phyloP scores from a whole-genome alignment of 139 green algal genomes.

The Diplosphaera chodatii region DNA sequence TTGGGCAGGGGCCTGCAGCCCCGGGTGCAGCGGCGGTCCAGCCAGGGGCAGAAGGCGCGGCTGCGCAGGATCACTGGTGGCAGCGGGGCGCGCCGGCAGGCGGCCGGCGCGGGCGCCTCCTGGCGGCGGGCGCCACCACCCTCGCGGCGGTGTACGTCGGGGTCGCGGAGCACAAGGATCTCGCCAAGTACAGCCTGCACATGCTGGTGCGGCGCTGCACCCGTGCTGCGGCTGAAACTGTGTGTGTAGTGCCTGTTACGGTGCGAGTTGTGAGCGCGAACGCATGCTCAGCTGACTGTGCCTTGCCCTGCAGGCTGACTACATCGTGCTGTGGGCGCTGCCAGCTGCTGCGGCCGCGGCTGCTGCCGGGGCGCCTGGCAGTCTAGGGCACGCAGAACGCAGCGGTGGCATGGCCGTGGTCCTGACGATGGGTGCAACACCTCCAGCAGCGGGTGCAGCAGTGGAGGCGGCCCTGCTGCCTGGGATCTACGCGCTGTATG shows the following conservation, averaged over 20 bases:
- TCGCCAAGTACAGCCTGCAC: constrained; percentile 27
- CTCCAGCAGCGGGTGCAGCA: neutral
- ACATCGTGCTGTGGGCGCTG: constrained; percentile 22
- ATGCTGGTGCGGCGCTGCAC: too few species aligned
- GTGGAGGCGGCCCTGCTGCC: constrained; percentile 16
- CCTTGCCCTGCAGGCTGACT: too few species aligned
- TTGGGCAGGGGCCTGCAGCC: neutral
- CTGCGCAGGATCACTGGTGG: neutral
- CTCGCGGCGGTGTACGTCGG: constrained; percentile 14
- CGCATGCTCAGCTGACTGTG: too few species aligned
- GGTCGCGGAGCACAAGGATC: constrained; percentile 25
- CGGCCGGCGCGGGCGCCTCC: too few species aligned
- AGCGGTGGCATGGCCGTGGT: neutral
- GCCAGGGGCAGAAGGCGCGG: neutral
- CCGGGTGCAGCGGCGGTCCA: neutral
- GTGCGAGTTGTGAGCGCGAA: too few species aligned
- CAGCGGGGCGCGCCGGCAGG: neutral
- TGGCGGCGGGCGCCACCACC: constrained; percentile 12
- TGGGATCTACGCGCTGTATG: constrained; percentile 32
- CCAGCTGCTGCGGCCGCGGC: neutral
- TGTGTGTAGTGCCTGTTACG: too few species aligned
- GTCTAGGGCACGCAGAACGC: neutral
- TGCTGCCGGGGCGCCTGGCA: neutral
- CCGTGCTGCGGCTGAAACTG: too few species aligned
- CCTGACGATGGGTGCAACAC: neutral